These are phyloP conservation scores for Penicillium arizonense DNA, from an alignment of 495 filamentous ascomycete genomes.

Conservation along the genomic window DNA sequence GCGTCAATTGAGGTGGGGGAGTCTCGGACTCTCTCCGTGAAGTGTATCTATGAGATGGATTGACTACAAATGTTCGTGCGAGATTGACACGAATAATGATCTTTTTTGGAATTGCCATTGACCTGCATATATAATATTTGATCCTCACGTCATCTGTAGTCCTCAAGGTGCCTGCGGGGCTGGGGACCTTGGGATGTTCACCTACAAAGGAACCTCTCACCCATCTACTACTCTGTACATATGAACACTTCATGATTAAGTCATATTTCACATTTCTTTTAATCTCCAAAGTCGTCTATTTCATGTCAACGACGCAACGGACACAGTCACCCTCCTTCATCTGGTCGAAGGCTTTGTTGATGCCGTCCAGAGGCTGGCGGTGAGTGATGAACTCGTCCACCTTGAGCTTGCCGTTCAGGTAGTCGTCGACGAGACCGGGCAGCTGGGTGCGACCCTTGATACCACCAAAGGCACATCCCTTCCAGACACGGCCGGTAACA, in stretches of 20 bases:
- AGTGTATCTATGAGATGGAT: too few relatives aligned
- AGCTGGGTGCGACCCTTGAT: conserved; percentile 97
- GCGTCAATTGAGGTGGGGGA: too few relatives aligned
- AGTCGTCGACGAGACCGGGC: conserved; percentile 84
- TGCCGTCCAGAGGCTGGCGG: conserved; percentile 72
- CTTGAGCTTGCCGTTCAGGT: conserved; percentile 86
- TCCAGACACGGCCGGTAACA: conserved; percentile 96
- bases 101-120: too few relatives aligned
- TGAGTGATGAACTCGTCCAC: conserved; percentile 99
- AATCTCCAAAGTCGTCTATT: conserved; percentile 16
- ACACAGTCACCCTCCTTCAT: conserved; percentile 98
- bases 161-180: conserved; percentile 15
- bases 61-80: background rate
- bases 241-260: conserved; percentile 2
- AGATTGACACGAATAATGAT: too few relatives aligned
- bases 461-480: conserved; percentile 94
- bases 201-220: conserved; percentile 8
- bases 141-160: background rate
- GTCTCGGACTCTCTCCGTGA: too few relatives aligned
- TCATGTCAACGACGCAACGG: conserved; percentile 67
- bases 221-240: background rate
- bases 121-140: background rate
- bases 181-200: conserved; percentile 23
- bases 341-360: conserved; percentile 86
- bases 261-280: conserved; percentile 32